These are phyloP conservation scores for Forsythia viridissima DNA, from an alignment of 257 asterid species.

Conservation along the genomic window DNA sequence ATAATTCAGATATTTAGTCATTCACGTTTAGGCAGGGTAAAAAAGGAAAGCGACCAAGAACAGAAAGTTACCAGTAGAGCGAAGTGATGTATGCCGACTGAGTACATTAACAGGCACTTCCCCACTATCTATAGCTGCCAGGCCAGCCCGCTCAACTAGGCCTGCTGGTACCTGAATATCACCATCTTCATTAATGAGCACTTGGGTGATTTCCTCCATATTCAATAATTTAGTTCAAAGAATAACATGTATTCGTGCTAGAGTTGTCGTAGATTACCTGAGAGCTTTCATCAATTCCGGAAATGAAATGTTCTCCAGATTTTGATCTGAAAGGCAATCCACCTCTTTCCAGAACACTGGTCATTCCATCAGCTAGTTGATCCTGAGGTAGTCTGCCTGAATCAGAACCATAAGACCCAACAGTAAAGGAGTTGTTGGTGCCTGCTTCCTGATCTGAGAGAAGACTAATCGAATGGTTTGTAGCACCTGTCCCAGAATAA, in stretches of 20 bases:
- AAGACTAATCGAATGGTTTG: slow-evolving; percentile 44
- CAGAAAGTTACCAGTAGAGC: slow-evolving; percentile 53
- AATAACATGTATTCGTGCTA: slow-evolving; percentile 5
- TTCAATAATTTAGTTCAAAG: slow-evolving; percentile 7
- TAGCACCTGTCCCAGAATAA: slow-evolving; percentile 46
- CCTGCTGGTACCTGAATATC: slow-evolving; percentile 56
- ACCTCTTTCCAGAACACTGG: slow-evolving; percentile 39
- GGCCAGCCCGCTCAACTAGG: slow-evolving; percentile 39
- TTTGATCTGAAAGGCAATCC: slow-evolving; percentile 54
- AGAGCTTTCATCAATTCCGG: slow-evolving; percentile 44
- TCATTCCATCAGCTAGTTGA: slow-evolving; percentile 42
- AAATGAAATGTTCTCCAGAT: slow-evolving; percentile 43
- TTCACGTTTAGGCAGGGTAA: not conserved
- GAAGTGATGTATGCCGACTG: slow-evolving; percentile 52
- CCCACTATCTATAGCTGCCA: slow-evolving; percentile 38
- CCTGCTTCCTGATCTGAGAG: slow-evolving; percentile 58
- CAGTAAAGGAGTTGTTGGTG: slow-evolving; percentile 43
- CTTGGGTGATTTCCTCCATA: slow-evolving; percentile 22
- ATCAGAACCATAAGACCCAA: slow-evolving; percentile 64
- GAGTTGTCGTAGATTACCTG: slow-evolving; percentile 47
- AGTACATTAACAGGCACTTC: slow-evolving; percentile 44
- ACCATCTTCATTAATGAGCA: slow-evolving; percentile 35
- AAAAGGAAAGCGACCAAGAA: slow-evolving; percentile 10
- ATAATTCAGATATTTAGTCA: slow-evolving; percentile 22
- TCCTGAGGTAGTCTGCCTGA: slow-evolving; percentile 52